Percentiles rank a stretch among this genome's conserved stretches.
These are phyloP conservation scores for Leccinellum rugosiceps DNA, from an alignment of 768 basidiomycete species.

Conservation along the genomic window DNA sequence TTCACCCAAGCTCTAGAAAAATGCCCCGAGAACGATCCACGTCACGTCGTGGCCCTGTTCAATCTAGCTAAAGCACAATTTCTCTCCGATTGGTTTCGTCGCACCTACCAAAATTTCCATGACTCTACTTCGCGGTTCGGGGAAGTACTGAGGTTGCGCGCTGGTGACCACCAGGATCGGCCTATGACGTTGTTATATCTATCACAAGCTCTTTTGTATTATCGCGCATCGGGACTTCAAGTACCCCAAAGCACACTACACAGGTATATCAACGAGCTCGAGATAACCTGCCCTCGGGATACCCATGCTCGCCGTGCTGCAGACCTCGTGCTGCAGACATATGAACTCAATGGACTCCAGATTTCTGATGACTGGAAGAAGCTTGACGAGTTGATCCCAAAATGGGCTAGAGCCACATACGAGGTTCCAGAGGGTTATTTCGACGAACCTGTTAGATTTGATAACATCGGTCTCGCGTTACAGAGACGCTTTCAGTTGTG, in stretches of 20 bases:
- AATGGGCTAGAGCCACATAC: not conserved
- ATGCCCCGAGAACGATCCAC: not conserved
- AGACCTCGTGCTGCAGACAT: conserved; percentile 1
- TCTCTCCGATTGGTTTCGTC: not conserved
- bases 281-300: not conserved
- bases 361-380: not conserved
- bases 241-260: not conserved
- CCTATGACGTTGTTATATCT: not conserved
- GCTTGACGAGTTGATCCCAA: not conserved
- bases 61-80: conserved; percentile 9
- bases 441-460: not conserved
- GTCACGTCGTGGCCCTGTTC: conserved; percentile 1
- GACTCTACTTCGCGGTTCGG: not conserved
- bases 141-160: conserved; percentile 10
- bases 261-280: not conserved
- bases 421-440: not conserved
- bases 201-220: not conserved
- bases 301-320: conserved; percentile 1
- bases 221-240: not conserved
- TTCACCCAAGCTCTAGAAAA: conserved; percentile 3
- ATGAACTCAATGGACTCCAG: not conserved
- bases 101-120: not conserved
- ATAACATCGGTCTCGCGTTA: not conserved
- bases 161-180: conserved; percentile 7
- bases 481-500: not conserved